phyloP scores from a whole-genome alignment of 371 early-diverging fungal genomes.

The Globomyces sp. region DNA sequence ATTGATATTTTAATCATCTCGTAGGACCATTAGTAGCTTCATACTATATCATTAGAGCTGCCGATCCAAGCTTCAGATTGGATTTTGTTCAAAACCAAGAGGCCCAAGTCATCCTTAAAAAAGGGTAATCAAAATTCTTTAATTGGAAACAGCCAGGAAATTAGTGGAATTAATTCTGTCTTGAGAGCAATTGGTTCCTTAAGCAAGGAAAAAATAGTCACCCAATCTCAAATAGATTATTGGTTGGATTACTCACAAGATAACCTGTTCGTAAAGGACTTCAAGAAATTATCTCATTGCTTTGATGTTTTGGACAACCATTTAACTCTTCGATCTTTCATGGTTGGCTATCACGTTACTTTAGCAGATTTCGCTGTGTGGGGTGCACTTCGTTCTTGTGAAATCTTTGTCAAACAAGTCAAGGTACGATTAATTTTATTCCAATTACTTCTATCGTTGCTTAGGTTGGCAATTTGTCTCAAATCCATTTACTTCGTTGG shows the following conservation, averaged over 20 bases:
- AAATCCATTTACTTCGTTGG: constrained; percentile 81
- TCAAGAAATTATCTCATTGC: constrained; percentile 67
- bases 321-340: constrained; percentile 68
- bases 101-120: neutral
- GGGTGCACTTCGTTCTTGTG: constrained; percentile 83
- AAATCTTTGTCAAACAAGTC: constrained; percentile 73
- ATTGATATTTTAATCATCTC: neutral
- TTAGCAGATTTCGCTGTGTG: constrained; percentile 85
- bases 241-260: constrained; percentile 60
- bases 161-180: constrained; percentile 7
- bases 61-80: constrained; percentile 4
- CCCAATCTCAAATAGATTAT: constrained; percentile 35
- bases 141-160: neutral
- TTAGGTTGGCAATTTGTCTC: constrained; percentile 57
- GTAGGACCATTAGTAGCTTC: constrained; percentile 1
- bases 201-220: constrained; percentile 16
- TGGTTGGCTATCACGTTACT: constrained; percentile 75
- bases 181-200: constrained; percentile 4
- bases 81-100: neutral
- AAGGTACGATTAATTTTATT: constrained; percentile 41
- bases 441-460: too few species aligned
- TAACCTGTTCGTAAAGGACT: constrained; percentile 61
- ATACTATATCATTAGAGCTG: neutral
- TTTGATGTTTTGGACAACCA: constrained; percentile 38
- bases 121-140: neutral